Evolutionary conservation across 2,329 filamentous ascomycete genomes (phyloP), one percentile per base, ranked within the genome.

Genomic region (Gnomoniopsis smithogilvyi): DNA sequence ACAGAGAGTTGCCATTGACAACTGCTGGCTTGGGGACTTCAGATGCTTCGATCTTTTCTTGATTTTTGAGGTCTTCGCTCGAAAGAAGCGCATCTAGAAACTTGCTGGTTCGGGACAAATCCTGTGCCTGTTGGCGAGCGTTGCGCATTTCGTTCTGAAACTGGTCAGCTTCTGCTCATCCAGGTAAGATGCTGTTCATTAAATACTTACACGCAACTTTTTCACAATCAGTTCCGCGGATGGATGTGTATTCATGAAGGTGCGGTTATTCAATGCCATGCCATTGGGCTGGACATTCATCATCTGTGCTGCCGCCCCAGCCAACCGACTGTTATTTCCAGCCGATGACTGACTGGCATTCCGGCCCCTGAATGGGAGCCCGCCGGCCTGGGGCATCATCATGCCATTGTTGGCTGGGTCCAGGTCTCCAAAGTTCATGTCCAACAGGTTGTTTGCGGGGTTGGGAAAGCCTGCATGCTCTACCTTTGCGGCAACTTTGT

Each of bases 151-250:
- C 95, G 68, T 86, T 84, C 92, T 97, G 64, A 61, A 34, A 51
- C 43, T 46, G 63, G 60, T 62, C 64, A 61, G 66, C 51, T 43
- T 36, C 17, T 60, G 67, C 69, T 65, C 22, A 67, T 69, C 8
- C n/a, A 68, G 62, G 3, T 34, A 15, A 52, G 22, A 11, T 10
- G 2, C 36, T 34, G 34, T 3, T 19, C 24, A 52, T 54, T 22
- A 21, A 36, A 17, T 3, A 83, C 87, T 78, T 79, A 93, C 90
- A 70, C 90, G 89, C 54, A 95, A 78, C 69, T 87, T 88, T 71
- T 96, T 97, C 43, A 97, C 89, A 58, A 99, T 93, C 67, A 96
- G 91, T 71, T 99, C 95, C 47, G 96, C 95, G 7, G 92, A 96
- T 64, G 59, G 59, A 30, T 55, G 59, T 24, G 58, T 60, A 24